Evolutionary conservation across 345 rosid species (phyloP).

Genomic region (Hibiscus mutabilis): DNA sequence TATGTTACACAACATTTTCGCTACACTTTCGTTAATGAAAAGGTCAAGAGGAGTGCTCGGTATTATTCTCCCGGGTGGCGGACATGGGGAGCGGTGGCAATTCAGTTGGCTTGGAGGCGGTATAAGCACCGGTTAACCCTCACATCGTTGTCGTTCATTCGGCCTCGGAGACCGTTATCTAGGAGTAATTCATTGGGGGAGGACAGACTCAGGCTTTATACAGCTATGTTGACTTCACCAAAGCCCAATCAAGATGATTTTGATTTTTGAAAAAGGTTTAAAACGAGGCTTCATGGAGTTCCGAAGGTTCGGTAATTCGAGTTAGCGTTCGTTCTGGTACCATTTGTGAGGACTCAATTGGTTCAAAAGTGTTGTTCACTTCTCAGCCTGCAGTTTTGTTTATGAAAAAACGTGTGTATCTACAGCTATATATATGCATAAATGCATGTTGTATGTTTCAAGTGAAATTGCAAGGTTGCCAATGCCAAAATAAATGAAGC

Average conservation of each 20-base stretch:
- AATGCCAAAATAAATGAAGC: conserved; percentile 50
- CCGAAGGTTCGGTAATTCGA: background rate
- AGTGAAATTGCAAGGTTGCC: conserved; percentile 21
- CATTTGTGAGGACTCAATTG: background rate
- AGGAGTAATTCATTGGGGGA: conserved; percentile 83
- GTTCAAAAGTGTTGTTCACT: background rate
- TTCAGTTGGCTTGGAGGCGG: conserved; percentile 95
- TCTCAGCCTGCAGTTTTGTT: background rate
- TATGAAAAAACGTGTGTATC: background rate
- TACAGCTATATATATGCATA: background rate
- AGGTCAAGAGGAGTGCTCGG: conserved; percentile 88
- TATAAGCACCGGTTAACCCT: conserved; percentile 76
- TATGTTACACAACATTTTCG: conserved; percentile 95
- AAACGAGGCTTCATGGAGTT: background rate
- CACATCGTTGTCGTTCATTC: conserved; percentile 72
- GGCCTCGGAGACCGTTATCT: conserved; percentile 86
- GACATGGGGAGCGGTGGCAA: conserved; percentile 94
- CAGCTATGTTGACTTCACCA: conserved; percentile 89
- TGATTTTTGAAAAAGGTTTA: conserved; percentile 40
- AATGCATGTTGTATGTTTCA: background rate
- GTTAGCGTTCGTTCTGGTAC: background rate
- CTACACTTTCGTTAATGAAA: conserved; percentile 86
- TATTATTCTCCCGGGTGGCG: conserved; percentile 98
- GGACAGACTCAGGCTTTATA: conserved; percentile 79
- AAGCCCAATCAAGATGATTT: conserved; percentile 94